phyloP scores from a whole-genome alignment of 805 yeast species.

The fission yeast (Schizosaccharomyces pombe) region DNA sequence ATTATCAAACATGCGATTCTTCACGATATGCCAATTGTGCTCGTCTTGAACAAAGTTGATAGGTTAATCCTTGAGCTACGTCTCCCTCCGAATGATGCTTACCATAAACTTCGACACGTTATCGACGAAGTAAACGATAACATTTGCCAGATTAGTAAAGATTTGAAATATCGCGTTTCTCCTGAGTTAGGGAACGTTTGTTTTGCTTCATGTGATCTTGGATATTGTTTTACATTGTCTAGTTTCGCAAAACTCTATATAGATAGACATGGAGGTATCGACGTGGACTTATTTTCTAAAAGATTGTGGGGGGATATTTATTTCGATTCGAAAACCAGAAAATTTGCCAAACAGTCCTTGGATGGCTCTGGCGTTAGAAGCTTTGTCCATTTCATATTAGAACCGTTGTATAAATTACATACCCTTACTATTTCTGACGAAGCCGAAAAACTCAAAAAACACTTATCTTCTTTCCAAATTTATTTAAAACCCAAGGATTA shows the following conservation, averaged over 20 bases:
- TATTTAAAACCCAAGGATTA: slow-evolving; percentile 15
- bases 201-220: slow-evolving; percentile 45
- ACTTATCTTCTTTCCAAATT: slow-evolving; percentile 28
- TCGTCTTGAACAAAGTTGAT: slow-evolving; percentile 65
- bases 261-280: slow-evolving; percentile 15
- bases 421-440: slow-evolving; percentile 31
- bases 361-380: slow-evolving; percentile 17
- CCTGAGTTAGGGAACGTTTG: slow-evolving; percentile 46
- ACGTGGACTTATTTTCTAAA: slow-evolving; percentile 22
- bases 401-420: slow-evolving; percentile 59
- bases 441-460: slow-evolving; percentile 20
- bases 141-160: slow-evolving; percentile 16
- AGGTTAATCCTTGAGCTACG: slow-evolving; percentile 58
- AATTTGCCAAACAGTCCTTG: slow-evolving; percentile 21
- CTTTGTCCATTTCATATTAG: slow-evolving; percentile 42
- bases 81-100: slow-evolving; percentile 52
- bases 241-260: slow-evolving; percentile 37
- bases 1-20: slow-evolving; percentile 30
- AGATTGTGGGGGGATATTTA: slow-evolving; percentile 61
- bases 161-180: slow-evolving; percentile 18
- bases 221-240: slow-evolving; percentile 39
- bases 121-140: slow-evolving; percentile 42
- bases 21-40: slow-evolving; percentile 27
- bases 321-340: slow-evolving; percentile 22
- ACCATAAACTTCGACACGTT: slow-evolving; percentile 35